Conservation (phyloP, 768 basidiomycete species). For the Zangia roseola region DNA sequence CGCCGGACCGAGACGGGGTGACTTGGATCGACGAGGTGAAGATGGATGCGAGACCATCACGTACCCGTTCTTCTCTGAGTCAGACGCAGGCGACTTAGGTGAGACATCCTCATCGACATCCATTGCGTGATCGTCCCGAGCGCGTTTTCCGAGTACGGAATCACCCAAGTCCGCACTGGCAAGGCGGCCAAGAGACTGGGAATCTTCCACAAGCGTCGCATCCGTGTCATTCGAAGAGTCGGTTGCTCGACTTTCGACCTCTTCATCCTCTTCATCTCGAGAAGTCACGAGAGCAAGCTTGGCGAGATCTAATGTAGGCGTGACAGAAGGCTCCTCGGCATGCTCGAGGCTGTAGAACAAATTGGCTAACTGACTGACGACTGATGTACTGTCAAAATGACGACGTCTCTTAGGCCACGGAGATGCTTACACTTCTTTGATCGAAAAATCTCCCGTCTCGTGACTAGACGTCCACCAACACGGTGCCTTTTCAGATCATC, state of each 20-base stretch:
- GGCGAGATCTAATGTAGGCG: conserved; percentile 82
- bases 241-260: conserved; percentile 66
- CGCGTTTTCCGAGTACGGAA: conserved; percentile 70
- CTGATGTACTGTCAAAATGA: conserved; percentile 39
- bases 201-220: conserved; percentile 85
- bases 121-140: conserved; percentile 49
- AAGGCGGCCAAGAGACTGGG: conserved; percentile 31
- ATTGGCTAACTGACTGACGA: conserved; percentile 75
- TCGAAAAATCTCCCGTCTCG: conserved; percentile 74
- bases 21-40: conserved; percentile 36
- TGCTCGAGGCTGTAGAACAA: conserved; percentile 78
- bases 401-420: not conserved
- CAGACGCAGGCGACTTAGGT: conserved; percentile 30
- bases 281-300: conserved; percentile 90
- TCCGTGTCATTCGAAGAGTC: conserved; percentile 87
- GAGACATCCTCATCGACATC: conserved; percentile 49
- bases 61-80: conserved; percentile 44
- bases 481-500: conserved; percentile 81
- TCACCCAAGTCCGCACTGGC: conserved; percentile 35
- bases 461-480: conserved; percentile 84
- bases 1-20: conserved; percentile 30
- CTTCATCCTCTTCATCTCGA: conserved; percentile 86
- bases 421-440: conserved; percentile 74
- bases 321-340: conserved; percentile 63
- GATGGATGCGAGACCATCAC: conserved; percentile 39